phyloP scores from a whole-genome alignment of 495 filamentous ascomycete species.

The Podospora tetraspora region DNA sequence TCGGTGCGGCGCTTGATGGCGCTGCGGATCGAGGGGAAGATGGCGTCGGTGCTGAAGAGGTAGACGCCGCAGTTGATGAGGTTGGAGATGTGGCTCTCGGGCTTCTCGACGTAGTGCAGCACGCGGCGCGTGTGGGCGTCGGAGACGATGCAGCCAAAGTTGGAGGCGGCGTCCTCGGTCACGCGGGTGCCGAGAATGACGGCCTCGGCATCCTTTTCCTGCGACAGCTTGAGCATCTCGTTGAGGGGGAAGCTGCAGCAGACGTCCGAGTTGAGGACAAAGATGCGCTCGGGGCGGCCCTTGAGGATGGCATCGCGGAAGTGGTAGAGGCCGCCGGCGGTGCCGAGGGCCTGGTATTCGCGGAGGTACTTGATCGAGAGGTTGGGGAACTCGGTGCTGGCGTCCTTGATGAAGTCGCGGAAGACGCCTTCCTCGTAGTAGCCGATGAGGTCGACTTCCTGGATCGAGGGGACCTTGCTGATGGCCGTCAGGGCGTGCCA shows the following conservation, averaged over 20 bases:
- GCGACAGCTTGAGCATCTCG: constrained; percentile 90
- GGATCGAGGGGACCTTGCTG: constrained; percentile 83
- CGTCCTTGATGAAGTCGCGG: constrained; percentile 94
- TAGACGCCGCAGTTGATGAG: constrained; percentile 99
- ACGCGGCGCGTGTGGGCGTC: constrained; percentile 93
- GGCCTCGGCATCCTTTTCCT: constrained; percentile 94
- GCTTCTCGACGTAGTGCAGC: constrained; percentile 99
- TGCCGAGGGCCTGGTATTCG: constrained; percentile 95
- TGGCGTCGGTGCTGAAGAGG: constrained; percentile 88
- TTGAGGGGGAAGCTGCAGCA: constrained; percentile 98
- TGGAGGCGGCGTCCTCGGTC: constrained; percentile 82
- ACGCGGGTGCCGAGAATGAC: constrained; percentile 95
- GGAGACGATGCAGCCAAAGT: constrained; percentile 97
- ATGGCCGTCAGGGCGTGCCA: constrained; percentile 94
- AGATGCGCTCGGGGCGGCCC: constrained; percentile 87
- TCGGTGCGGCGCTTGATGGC: constrained; percentile 95
- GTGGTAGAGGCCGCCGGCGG: constrained; percentile 95
- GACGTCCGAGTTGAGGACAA: constrained; percentile 97
- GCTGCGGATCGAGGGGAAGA: constrained; percentile 92
- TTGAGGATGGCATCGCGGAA: constrained; percentile 99
- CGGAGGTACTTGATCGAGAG: constrained; percentile 92
- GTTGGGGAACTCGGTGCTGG: constrained; percentile 75
- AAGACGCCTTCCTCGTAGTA: constrained; percentile 98
- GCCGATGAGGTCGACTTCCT: constrained; percentile 94
- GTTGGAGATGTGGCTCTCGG: constrained; percentile 96